Conservation (phyloP, 148 eudicot species). For the Amaranthus palmeri region DNA sequence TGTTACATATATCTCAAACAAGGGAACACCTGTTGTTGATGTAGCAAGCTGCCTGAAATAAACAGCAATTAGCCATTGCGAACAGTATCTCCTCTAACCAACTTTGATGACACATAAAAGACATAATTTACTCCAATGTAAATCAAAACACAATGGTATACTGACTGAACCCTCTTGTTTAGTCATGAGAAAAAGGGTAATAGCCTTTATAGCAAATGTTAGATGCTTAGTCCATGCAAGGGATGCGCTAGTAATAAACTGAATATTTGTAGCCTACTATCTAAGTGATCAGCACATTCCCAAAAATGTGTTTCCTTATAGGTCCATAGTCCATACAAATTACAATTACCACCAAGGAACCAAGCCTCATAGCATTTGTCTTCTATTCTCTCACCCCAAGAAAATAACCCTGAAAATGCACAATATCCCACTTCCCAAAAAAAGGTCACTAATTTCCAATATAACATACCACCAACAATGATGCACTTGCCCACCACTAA, state of each 20-base stretch:
- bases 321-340: neutral
- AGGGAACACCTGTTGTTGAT: slow-evolving; percentile 71
- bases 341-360: neutral
- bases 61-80: slow-evolving; percentile 2
- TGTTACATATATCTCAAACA: slow-evolving; percentile 83
- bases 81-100: neutral
- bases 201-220: neutral
- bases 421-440: neutral
- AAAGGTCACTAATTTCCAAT: too few relatives aligned
- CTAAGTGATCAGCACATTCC: neutral
- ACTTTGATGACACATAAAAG: neutral
- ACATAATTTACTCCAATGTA: neutral
- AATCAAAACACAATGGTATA: neutral
- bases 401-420: too few relatives aligned
- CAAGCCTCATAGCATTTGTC: neutral
- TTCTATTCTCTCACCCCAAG: neutral
- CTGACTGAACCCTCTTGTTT: neutral
- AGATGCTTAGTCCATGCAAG: too few relatives aligned
- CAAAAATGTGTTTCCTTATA: neutral
- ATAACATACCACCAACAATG: neutral
- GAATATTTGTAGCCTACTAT: neutral
- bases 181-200: neutral
- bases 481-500: neutral
- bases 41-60: slow-evolving; percentile 87
- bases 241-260: neutral